These are phyloP conservation scores for Coemansia sp. DNA, from an alignment of 192 early-diverging fungal species.

Conservation along the genomic window DNA sequence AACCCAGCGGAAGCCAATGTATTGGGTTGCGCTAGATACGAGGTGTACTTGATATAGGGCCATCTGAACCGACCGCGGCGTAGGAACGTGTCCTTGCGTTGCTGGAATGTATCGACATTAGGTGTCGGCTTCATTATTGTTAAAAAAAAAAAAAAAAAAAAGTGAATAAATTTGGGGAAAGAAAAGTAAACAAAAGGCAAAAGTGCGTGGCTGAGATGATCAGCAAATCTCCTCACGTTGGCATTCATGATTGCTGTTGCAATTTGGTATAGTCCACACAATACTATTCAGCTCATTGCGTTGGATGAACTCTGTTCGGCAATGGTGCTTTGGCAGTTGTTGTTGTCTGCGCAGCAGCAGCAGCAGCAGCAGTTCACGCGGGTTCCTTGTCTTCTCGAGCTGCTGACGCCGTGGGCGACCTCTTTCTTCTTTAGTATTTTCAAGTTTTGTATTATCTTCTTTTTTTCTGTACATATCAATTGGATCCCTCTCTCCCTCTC, in stretches of 20 bases:
- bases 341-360: neutral
- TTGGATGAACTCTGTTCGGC: neutral
- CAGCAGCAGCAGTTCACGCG: neutral
- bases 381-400: neutral
- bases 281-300: neutral
- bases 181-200: neutral
- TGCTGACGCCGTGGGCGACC: neutral
- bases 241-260: neutral
- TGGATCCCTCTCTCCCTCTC: neutral
- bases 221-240: neutral
- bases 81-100: constrained; percentile 51
- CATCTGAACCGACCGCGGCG: constrained; percentile 48
- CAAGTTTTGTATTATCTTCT: neutral
- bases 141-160: constrained; percentile 1
- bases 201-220: neutral
- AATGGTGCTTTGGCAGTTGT: neutral
- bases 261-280: neutral
- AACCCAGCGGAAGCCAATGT: constrained; percentile 55
- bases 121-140: constrained; percentile 27
- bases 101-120: constrained; percentile 28
- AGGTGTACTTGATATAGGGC: constrained; percentile 46
- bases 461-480: neutral
- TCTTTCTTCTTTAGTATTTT: neutral
- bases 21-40: constrained; percentile 48
- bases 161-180: neutral